Conservation (phyloP, 2,329 filamentous ascomycete genomes). For the Claviceps arundinis region DNA sequence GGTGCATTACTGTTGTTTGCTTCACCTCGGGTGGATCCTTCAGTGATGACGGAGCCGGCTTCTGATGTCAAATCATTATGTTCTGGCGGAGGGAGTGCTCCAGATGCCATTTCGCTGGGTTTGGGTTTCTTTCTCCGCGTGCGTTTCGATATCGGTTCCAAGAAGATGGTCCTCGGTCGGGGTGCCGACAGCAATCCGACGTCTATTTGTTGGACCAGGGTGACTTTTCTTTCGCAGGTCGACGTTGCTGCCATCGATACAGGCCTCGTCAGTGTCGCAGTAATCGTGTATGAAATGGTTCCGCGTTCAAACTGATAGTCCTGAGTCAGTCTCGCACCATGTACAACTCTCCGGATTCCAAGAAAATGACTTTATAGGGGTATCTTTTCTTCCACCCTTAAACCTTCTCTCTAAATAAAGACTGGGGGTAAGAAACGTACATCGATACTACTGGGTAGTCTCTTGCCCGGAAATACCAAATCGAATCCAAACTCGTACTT, state of each 20-base stretch:
- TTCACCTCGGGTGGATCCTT: slow-evolving; percentile 24
- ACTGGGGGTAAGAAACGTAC: slow-evolving; percentile 38
- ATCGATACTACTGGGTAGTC: slow-evolving; percentile 83
- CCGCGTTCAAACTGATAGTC: slow-evolving; percentile 78
- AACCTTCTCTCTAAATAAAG: no score
- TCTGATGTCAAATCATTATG: slow-evolving; percentile 22
- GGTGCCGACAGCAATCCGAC: slow-evolving; percentile 63
- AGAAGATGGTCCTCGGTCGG: slow-evolving; percentile 67
- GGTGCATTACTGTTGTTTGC: slow-evolving; percentile 22
- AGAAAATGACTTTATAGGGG: no score
- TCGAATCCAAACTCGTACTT: slow-evolving; percentile 72
- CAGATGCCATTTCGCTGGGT: slow-evolving; percentile 28
- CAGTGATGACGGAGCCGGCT: slow-evolving; percentile 21
- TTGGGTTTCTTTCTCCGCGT: slow-evolving; percentile 47
- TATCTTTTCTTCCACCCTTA: no score
- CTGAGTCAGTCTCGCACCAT: not conserved
- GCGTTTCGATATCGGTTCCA: slow-evolving; percentile 72
- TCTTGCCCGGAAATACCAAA: slow-evolving; percentile 53
- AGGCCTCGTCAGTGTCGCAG: slow-evolving; percentile 77
- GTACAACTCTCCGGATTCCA: no score
- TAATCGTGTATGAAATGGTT: slow-evolving; percentile 82
- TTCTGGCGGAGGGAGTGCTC: slow-evolving; percentile 25
- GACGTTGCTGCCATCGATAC: slow-evolving; percentile 71
- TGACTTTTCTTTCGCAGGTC: slow-evolving; percentile 69
- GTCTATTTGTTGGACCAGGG: slow-evolving; percentile 71